Evolutionary conservation across 805 yeast species (phyloP).

Genomic region (Yamadazyma tumulicola): DNA sequence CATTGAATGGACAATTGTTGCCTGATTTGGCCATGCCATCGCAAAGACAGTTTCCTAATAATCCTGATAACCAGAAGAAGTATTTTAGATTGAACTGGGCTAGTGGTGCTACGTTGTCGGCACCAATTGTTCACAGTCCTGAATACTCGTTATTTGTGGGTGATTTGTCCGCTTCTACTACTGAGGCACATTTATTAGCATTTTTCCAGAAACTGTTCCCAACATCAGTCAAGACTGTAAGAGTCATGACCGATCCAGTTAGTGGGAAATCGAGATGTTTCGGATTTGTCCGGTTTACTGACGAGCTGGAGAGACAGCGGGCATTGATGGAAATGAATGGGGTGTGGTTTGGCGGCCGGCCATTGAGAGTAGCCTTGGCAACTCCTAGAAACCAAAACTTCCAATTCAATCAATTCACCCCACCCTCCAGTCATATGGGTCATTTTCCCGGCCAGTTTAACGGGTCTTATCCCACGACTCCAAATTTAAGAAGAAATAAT

Average conservation of each 20-base stretch:
- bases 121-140: slow-evolving; percentile 70
- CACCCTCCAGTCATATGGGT: neutral
- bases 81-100: slow-evolving; percentile 81
- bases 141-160: slow-evolving; percentile 82
- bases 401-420: neutral
- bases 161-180: slow-evolving; percentile 71
- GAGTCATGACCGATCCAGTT: slow-evolving; percentile 84
- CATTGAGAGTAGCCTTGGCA: slow-evolving; percentile 73
- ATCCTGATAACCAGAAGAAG: slow-evolving; percentile 51
- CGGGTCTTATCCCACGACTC: neutral
- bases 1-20: slow-evolving; percentile 60
- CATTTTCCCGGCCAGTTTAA: neutral
- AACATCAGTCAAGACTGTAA: slow-evolving; percentile 67
- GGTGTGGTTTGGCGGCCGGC: slow-evolving; percentile 75
- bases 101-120: slow-evolving; percentile 69
- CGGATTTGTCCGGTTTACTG: slow-evolving; percentile 75
- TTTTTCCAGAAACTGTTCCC: slow-evolving; percentile 65
- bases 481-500: neutral
- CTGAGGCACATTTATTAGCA: slow-evolving; percentile 74
- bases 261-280: slow-evolving; percentile 75
- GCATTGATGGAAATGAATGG: slow-evolving; percentile 78
- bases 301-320: slow-evolving; percentile 62
- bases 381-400: slow-evolving; percentile 54
- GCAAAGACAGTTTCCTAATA: slow-evolving; percentile 36
- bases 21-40: slow-evolving; percentile 54